Conservation (phyloP, 306 rosid species). For the Argentina anserina region DNA sequence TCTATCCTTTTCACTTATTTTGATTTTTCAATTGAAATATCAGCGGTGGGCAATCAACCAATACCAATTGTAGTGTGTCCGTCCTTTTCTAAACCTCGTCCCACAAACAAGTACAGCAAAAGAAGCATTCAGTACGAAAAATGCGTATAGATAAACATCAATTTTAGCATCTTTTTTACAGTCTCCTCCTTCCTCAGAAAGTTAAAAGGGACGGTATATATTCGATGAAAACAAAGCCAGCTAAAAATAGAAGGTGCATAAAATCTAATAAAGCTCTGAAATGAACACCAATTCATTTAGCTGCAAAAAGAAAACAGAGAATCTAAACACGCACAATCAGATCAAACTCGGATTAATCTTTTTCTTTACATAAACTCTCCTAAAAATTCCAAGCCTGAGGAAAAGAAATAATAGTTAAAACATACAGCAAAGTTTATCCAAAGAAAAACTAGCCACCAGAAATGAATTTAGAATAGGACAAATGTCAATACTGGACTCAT, state of each 20-base stretch:
- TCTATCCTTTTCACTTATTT: neutral
- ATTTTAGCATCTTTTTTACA: neutral
- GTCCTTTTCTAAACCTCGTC: constrained; percentile 1
- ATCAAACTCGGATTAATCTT: neutral
- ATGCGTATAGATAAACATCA: neutral
- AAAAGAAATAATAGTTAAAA: neutral
- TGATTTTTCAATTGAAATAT: neutral
- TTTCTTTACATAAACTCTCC: neutral
- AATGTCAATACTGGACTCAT: neutral
- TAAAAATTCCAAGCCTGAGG: neutral
- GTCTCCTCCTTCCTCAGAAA: neutral
- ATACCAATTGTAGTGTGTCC: neutral
- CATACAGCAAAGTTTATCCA: neutral
- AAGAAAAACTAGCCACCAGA: neutral
- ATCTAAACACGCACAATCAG: neutral
- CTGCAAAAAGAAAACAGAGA: constrained; percentile 1
- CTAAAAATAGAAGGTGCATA: neutral
- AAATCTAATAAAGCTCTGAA: neutral
- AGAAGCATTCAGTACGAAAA: neutral
- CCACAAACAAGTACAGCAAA: neutral
- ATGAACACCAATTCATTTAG: neutral
- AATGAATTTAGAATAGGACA: neutral
- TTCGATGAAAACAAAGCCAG: constrained; percentile 16
- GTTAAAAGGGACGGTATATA: neutral
- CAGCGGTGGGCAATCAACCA: neutral